Conservation (phyloP, 148 eudicot species). For the Rhododendron vialii region DNA sequence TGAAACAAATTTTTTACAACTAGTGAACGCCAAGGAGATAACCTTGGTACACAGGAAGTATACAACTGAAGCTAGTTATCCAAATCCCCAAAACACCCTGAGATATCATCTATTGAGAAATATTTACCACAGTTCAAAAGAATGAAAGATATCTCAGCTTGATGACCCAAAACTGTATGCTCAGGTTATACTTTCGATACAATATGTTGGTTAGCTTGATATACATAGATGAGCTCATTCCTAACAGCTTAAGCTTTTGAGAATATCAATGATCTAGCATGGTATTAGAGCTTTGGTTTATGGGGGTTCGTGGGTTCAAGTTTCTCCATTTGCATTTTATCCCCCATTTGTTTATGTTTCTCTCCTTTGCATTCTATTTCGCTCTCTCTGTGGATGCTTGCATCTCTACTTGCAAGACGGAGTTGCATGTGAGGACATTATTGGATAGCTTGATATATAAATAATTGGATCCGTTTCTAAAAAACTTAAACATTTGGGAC, state of each 20-base stretch:
- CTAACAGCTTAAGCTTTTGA: too few species aligned
- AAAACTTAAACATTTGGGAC: background rate
- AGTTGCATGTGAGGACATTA: background rate
- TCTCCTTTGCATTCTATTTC: background rate
- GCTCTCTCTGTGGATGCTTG: background rate
- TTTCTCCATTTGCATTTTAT: too few species aligned
- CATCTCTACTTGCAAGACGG: too few species aligned
- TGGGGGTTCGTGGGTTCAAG: too few species aligned
- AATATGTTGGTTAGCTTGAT: too few species aligned
- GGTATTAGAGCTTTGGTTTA: too few species aligned
- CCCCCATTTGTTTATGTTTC: background rate
- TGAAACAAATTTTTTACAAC: background rate
- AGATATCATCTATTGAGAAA: background rate
- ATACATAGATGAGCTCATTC: too few species aligned
- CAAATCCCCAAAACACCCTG: background rate
- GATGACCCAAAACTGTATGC: background rate
- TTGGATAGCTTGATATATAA: background rate
- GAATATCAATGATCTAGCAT: too few species aligned
- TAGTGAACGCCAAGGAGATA: background rate
- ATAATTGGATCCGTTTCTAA: background rate
- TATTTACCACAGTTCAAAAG: background rate
- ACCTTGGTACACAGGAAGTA: too few species aligned
- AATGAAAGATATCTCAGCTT: background rate
- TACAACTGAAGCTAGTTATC: too few species aligned
- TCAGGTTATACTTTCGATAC: too few species aligned